Evolutionary conservation across 78 protist species (phyloP), one percentile per base, ranked within the genome.

Genomic region (Emiliania huxleyi): DNA sequence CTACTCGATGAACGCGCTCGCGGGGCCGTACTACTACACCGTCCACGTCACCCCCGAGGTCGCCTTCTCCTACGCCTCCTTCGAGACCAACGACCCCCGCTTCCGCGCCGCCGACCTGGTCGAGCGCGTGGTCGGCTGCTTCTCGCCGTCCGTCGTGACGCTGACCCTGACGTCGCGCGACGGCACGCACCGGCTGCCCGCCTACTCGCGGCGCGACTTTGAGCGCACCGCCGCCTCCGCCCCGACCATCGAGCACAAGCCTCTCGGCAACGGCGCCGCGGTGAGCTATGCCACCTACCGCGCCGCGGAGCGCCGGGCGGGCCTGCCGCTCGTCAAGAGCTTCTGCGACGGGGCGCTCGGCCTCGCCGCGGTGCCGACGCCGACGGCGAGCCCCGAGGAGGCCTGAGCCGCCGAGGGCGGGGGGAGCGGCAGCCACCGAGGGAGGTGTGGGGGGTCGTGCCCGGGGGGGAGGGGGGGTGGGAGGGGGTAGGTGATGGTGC

Each of bases 1-100:
- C n/a, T 98, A 97, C 95, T 96, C 98, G 21, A 94, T 95, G 96
- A 98, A 98, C 90, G 99, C 97, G 2, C 87, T 98, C 26, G 0
- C 23, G 11, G 94, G 35, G 55, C 84, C 49, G 1, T 25, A 35
- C 21, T 95, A 96, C 95, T 96, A 46, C 89, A 97, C 98, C 29
- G 94, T 96, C 42, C 98, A 97, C 95, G 85, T 97, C 77, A 97
- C 98, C 22, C 98, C 98, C 21, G 97, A 97, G 93, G 62, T 48
- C 26, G 45, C 85, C 42, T 94, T 49, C 91, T 92, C 95, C 33
- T 95, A 87, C 91, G 97, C 90, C 42, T 85, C 93, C 69, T 95
- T 95, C 89, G 98, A 96, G 81, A 95, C 96, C 85, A 95, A 95
- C 90, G 49, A 79, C 87, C 87, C 87, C 35, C 6, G 3, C 15